Evolutionary conservation across 1,139 yeast species (phyloP), one percentile per base, ranked within the genome.

Genomic region (Zygosaccharomyces sapae): DNA sequence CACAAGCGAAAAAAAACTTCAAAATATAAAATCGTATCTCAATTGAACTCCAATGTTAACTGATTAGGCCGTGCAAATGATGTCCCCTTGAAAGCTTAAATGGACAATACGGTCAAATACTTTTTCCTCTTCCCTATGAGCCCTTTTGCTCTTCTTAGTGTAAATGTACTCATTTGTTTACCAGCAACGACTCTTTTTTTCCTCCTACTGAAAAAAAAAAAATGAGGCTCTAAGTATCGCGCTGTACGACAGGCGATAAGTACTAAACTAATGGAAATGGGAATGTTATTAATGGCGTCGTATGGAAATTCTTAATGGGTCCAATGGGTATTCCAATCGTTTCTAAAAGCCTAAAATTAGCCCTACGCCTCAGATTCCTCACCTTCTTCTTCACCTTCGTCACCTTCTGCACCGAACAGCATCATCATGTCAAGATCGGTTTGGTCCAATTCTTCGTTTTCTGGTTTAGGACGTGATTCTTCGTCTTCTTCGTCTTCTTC

Each of bases 351-450:
- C 12, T 10, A 12, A 27, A 27, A 10, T 27, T 27, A 8, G 5
- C 5, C 31, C 31, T 12, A 27, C 12, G 8, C 31, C n/a, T 27
- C 31, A 10, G 31, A 27, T 9, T 7, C 40, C 9, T 43, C 37
- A 16, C 30, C 29, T 27, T 16, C 35, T 30, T 47, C 52, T 4
- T 49, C 49, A 8, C 40, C 45, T 8, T 59, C 65, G 34, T 61
- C 66, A 7, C 65, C 68, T 42, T 64, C 67, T 5, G 63, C 68
- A 25, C 69, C 69, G 45, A 66, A 66, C 19, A 66, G 46, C 61
- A 64, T 60, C 67, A 66, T 63, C 69, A 66, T 65, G 45, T 66
- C 69, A 20, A 64, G 55, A 44, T 66, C 69, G 35, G 60, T 63
- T 40, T 65, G 68, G 41, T 65, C 68, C 8, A 63, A 49, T 34